Evolutionary conservation across 1,139 yeast species (phyloP).

Genomic region (Geotrichum restrictum): DNA sequence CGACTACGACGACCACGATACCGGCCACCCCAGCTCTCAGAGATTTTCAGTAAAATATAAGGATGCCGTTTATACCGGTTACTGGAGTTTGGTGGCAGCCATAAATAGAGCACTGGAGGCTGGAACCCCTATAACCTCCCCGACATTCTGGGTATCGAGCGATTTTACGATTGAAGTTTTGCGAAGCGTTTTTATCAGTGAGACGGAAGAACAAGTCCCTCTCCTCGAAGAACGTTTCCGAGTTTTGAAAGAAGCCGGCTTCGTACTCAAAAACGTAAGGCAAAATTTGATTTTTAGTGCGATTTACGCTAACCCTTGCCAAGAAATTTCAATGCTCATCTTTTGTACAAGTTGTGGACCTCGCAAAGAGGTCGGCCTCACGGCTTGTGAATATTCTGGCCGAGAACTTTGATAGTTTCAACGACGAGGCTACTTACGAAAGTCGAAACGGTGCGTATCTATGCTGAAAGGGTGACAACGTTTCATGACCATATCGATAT

Average conservation of each 20-base stretch:
- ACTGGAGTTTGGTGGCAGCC: conserved; percentile 46
- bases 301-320: neutral
- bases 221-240: conserved; percentile 36
- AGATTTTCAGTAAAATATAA: conserved; percentile 39
- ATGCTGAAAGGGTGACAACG: too few species aligned
- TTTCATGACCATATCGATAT: too few species aligned
- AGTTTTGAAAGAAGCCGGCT: conserved; percentile 41
- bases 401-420: conserved; percentile 35
- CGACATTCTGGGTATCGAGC: conserved; percentile 36
- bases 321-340: conserved; percentile 23
- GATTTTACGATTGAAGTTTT: conserved; percentile 32
- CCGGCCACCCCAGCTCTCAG: conserved; percentile 34
- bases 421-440: conserved; percentile 35
- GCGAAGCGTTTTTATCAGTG: conserved; percentile 35
- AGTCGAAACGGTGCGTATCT: conserved; percentile 26
- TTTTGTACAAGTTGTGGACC: conserved; percentile 31
- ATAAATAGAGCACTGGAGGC: conserved; percentile 42
- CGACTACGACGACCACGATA: conserved; percentile 36
- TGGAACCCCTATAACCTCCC: conserved; percentile 41
- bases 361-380: conserved; percentile 36
- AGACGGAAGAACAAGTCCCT: conserved; percentile 38
- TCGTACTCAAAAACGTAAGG: conserved; percentile 26
- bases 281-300: conserved; percentile 2
- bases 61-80: conserved; percentile 41
- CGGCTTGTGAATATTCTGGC: conserved; percentile 34